Conservation (phyloP, 371 early-diverging fungal species). For the Mortierella sp. region DNA sequence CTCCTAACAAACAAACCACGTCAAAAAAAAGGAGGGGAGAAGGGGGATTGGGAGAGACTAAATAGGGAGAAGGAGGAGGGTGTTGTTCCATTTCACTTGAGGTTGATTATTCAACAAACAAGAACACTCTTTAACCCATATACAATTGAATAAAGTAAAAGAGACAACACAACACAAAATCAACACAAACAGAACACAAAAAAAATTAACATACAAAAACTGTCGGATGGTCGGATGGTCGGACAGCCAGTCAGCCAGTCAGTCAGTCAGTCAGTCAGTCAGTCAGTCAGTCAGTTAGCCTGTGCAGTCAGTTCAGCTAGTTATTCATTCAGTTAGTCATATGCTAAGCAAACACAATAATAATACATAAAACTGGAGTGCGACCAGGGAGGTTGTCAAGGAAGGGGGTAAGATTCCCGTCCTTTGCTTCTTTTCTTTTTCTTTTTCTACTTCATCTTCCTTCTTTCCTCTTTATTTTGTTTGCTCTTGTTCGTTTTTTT, state of each 20-base stretch:
- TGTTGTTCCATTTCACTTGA: slow-evolving; percentile 1
- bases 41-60: neutral
- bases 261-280: neutral
- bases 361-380: neutral
- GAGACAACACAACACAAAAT: neutral
- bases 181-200: neutral
- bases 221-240: neutral
- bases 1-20: neutral
- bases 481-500: neutral
- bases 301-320: neutral
- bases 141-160: neutral
- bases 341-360: slow-evolving; percentile 1
- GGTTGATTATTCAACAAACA: neutral
- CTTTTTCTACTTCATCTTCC: neutral
- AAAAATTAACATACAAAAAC: neutral
- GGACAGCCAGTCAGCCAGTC: neutral
- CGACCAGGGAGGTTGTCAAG: no score
- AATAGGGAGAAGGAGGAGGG: neutral
- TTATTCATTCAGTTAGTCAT: neutral
- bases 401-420: neutral
- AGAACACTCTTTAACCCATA: neutral
- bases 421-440: neutral
- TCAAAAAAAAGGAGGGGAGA: neutral
- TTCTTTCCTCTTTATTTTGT: neutral
- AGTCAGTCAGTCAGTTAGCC: neutral